Percentiles rank a stretch among this genome's conserved stretches.
Conservation (phyloP, 805 yeast species). For the Monosporozyma aerobia region DNA sequence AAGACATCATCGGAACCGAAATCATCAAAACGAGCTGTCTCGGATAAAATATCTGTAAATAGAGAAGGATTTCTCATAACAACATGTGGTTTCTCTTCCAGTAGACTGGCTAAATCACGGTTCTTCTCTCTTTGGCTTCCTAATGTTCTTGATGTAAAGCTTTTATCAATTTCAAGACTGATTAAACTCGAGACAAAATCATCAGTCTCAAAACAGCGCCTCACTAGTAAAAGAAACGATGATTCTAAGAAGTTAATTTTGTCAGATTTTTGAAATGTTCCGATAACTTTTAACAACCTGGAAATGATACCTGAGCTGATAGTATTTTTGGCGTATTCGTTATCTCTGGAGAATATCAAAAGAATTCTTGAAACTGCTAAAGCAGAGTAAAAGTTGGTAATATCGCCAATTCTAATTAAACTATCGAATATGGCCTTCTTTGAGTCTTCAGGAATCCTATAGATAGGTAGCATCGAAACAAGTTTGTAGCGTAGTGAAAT, state of each 20-base stretch:
- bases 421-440: constrained; percentile 34
- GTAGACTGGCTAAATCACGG: constrained; percentile 38
- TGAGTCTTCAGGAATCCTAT: constrained; percentile 14
- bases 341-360: constrained; percentile 43
- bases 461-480: constrained; percentile 16
- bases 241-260: constrained; percentile 37
- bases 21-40: constrained; percentile 35
- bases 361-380: constrained; percentile 46
- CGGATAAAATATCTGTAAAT: constrained; percentile 38
- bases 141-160: constrained; percentile 32
- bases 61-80: constrained; percentile 39
- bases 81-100: constrained; percentile 44
- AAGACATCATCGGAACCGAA: constrained; percentile 33
- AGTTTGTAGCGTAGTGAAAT: constrained; percentile 11
- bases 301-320: constrained; percentile 40
- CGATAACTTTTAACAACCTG: constrained; percentile 39
- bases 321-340: constrained; percentile 33
- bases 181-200: constrained; percentile 42
- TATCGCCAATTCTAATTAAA: constrained; percentile 34
- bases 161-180: constrained; percentile 39
- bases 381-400: constrained; percentile 40
- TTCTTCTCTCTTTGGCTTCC: constrained; percentile 26
- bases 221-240: constrained; percentile 43
- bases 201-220: constrained; percentile 62
- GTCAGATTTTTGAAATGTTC: constrained; percentile 30